Conservation (phyloP, 2,329 filamentous ascomycete genomes). For the Fusarium scirpi region DNA sequence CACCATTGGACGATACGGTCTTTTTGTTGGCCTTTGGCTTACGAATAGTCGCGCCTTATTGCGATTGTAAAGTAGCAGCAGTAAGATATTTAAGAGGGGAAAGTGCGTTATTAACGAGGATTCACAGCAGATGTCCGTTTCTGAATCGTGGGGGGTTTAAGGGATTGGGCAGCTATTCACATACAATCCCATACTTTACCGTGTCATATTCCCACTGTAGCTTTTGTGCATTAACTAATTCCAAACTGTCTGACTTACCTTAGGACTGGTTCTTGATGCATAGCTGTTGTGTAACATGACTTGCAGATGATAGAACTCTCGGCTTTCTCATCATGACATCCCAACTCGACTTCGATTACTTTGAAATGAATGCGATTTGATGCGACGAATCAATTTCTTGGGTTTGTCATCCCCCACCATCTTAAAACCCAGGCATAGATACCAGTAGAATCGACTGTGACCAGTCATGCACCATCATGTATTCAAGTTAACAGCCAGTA, state of each 20-base stretch:
- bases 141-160: neutral
- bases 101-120: constrained; percentile 7
- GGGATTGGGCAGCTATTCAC: neutral
- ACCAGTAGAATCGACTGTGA: neutral
- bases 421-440: neutral
- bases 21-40: constrained; percentile 34
- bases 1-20: constrained; percentile 36
- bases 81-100: constrained; percentile 9
- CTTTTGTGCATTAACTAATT: neutral
- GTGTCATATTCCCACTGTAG: neutral
- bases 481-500: neutral
- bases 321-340: constrained; percentile 6
- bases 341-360: neutral
- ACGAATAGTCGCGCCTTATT: constrained; percentile 26
- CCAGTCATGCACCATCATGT: neutral
- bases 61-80: constrained; percentile 3
- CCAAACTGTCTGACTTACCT: neutral
- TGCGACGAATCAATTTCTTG: constrained; percentile 36
- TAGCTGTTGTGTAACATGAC: neutral
- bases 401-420: constrained; percentile 39
- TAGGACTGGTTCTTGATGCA: neutral
- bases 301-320: neutral
- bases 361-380: neutral
- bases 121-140: constrained; percentile 4
- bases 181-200: neutral